Evolutionary conservation across 371 early-diverging fungal genomes (phyloP).

Genomic region (Lichtheimia ramosa): DNA sequence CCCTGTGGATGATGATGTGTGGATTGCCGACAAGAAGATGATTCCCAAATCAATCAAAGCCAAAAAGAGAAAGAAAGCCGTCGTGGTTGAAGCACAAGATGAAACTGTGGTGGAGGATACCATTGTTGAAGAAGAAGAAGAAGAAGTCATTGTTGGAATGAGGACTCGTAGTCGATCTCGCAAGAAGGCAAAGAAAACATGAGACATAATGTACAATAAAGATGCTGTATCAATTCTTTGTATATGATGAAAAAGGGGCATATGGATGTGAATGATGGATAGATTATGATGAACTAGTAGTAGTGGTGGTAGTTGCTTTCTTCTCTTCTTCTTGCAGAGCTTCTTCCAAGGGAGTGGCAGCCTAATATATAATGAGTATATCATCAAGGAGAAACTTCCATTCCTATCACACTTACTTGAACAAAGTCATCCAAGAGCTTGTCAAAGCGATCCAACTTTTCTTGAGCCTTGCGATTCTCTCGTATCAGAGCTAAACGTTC

Average conservation of each 20-base stretch:
- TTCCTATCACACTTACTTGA: constrained; percentile 19
- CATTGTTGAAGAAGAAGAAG: neutral
- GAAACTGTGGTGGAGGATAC: constrained; percentile 26
- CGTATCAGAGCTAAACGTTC: constrained; percentile 37
- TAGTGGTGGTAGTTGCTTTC: neutral
- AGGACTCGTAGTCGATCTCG: neutral
- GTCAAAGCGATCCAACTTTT: constrained; percentile 42
- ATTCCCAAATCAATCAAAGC: constrained; percentile 17
- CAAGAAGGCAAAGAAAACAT: neutral
- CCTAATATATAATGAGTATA: neutral
- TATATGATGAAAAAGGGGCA: neutral
- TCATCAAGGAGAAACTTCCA: too few relatives aligned
- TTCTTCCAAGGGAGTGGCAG: neutral
- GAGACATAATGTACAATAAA: too few relatives aligned
- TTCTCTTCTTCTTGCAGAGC: neutral
- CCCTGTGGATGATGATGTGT: constrained; percentile 36
- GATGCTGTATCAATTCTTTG: neutral
- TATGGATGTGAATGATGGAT: too few relatives aligned
- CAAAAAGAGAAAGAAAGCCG: constrained; percentile 19
- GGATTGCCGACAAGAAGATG: constrained; percentile 6
- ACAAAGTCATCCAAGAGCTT: constrained; percentile 44
- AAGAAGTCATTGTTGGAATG: neutral
- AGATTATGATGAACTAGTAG: too few relatives aligned
- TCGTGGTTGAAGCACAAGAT: neutral
- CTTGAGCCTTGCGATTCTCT: constrained; percentile 42